Evolutionary conservation across 2,329 filamentous ascomycete species (phyloP).

Genomic region (Fusarium torulosum): DNA sequence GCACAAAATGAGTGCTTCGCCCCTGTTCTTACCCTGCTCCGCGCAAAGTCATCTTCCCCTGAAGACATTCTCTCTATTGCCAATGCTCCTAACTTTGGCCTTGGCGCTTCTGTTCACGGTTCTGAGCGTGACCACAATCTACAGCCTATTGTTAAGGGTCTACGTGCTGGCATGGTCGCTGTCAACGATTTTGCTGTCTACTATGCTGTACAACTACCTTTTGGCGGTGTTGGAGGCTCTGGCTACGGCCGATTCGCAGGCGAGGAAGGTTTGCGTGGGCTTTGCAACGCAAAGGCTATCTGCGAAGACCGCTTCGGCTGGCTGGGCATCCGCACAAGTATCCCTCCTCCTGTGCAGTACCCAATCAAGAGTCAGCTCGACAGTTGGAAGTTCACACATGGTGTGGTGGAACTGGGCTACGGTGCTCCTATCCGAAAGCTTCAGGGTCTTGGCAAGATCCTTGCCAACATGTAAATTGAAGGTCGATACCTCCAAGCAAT

Average conservation of each 20-base stretch:
- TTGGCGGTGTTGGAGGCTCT: slow-evolving; percentile 89
- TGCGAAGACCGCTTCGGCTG: slow-evolving; percentile 79
- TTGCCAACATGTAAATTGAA: slow-evolving; percentile 57
- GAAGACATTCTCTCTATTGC: slow-evolving; percentile 79
- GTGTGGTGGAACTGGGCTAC: slow-evolving; percentile 72
- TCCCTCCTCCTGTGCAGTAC: slow-evolving; percentile 85
- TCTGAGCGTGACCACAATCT: slow-evolving; percentile 71
- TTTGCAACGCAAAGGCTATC: slow-evolving; percentile 91
- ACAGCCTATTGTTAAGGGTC: slow-evolving; percentile 71
- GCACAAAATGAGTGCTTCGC: slow-evolving; percentile 94
- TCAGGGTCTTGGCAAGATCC: slow-evolving; percentile 56
- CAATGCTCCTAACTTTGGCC: slow-evolving; percentile 86
- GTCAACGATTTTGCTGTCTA: slow-evolving; percentile 96
- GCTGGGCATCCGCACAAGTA: slow-evolving; percentile 77
- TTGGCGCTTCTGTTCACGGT: slow-evolving; percentile 91
- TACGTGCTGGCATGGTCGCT: slow-evolving; percentile 90
- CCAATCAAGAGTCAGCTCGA: slow-evolving; percentile 75
- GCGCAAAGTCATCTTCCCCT: slow-evolving; percentile 70
- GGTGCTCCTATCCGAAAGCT: slow-evolving; percentile 57
- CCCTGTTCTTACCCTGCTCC: slow-evolving; percentile 89
- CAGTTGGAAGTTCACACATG: slow-evolving; percentile 74
- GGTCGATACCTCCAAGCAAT: too few species aligned
- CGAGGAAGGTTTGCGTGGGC: slow-evolving; percentile 83
- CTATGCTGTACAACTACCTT: slow-evolving; percentile 94
- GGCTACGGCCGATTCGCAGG: slow-evolving; percentile 95